Base-by-base conservation (phyloP, 257 asterid genomes). In the Fraxinus quadrangulata region DNA sequence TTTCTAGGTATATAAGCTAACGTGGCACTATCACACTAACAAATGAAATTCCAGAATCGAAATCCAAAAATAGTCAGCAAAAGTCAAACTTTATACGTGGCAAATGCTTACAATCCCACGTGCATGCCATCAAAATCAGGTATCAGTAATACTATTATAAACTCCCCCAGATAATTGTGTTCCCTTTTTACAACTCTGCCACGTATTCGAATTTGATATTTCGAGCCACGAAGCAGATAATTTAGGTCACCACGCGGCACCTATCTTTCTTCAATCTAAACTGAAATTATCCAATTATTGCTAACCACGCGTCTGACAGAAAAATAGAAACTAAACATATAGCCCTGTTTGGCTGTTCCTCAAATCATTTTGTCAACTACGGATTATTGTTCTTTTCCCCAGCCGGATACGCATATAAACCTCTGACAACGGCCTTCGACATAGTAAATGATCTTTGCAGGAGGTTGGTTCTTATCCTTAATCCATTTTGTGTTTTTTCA, bases 11-110 rank as follows among this genome's bases (percentile, higher is more conserved):
- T 40, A 5, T 40, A 5, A 54, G 21, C 10, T 24, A 63, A 21
- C 12, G 68, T 23, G 68, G 68, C 68, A 63, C 68, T 10, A 23
- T 10, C 68, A 63, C 68, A 23, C 33, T 5, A 23, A 24, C 26
- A 10, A 63, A 63, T 1, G 1, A 2, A 61, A 23, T n/a, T 59
- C 59, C 26, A 47, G 23, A 40, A 8, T 24, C 51, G 49, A 82
- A 74, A 49, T 1, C 59, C 34, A 1, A 39, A 73, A 40, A 2
- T 19, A 19, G 83, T 80, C 83, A 84, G 36, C 75, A 59, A 37
- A 77, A 75, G 83, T 80, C 84, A 77, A 83, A 75, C 12, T 4
- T 24, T 17, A 14, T 66, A 84, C 84, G 81, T 84, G 85, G 37
- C 30, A 36, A 78, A 68, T 17, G 3, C 0, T 0, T 2, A 21